Percentiles rank a stretch among this genome's conserved stretches.
Evolutionary conservation across 2,329 filamentous ascomycete genomes (phyloP).

Genomic region (Aspergillus quadricinctus): DNA sequence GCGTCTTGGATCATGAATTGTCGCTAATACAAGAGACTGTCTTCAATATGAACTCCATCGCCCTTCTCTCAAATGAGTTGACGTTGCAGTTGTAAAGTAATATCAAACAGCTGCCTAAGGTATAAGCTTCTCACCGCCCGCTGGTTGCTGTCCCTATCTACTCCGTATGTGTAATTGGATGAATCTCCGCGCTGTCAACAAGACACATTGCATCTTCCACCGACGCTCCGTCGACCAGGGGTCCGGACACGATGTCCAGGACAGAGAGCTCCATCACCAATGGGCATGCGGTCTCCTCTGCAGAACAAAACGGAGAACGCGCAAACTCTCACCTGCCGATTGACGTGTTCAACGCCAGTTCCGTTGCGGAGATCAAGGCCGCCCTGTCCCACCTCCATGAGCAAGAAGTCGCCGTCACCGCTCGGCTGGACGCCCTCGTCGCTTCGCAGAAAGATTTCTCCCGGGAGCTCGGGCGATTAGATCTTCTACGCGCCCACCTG

Average conservation of each 20-base stretch:
- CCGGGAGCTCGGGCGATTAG: constrained; percentile 79
- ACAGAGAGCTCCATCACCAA: constrained; percentile 11
- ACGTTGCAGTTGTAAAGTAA: background rate
- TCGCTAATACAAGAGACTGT: background rate
- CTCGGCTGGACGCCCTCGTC: constrained; percentile 70
- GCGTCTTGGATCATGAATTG: background rate
- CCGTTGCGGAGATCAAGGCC: constrained; percentile 72
- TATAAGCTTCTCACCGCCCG: background rate
- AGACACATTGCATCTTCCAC: background rate
- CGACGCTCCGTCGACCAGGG: background rate
- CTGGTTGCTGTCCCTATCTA: background rate
- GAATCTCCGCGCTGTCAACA: background rate
- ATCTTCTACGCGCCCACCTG: constrained; percentile 81
- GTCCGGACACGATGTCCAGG: background rate
- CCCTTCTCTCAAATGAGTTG: background rate
- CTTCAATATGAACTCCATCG: background rate
- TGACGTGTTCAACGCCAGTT: constrained; percentile 65
- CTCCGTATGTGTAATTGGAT: background rate
- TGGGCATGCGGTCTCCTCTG: constrained; percentile 18
- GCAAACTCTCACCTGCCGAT: constrained; percentile 11
- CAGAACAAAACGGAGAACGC: constrained; percentile 1
- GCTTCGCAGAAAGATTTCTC: constrained; percentile 81
- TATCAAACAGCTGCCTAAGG: background rate
- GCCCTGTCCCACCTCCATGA: constrained; percentile 70
- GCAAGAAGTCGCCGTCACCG: constrained; percentile 70